Evolutionary conservation across 2,329 filamentous ascomycete genomes (phyloP).

Genomic region (Teratosphaeria gauchensis): DNA sequence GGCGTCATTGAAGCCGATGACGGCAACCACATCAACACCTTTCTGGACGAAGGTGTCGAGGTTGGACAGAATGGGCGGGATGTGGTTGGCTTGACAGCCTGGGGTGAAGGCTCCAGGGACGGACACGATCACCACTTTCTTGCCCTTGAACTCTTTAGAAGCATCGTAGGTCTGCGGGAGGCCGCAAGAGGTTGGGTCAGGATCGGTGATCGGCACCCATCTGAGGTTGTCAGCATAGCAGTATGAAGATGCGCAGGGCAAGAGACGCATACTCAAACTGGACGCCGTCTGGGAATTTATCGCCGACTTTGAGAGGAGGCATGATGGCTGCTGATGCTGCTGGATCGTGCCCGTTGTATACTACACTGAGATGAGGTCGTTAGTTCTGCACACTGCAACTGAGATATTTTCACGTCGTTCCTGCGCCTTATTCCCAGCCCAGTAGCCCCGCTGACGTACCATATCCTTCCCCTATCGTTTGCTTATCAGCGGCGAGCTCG

Average conservation of each 20-base stretch:
- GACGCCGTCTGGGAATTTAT: conserved; percentile 71
- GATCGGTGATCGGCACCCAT: conserved; percentile 71
- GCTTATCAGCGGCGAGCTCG: not conserved
- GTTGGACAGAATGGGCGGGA: conserved; percentile 71
- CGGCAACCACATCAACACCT: conserved; percentile 71
- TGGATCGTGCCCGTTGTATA: not conserved
- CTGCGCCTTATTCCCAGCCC: not conserved
- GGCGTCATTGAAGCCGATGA: conserved; percentile 71
- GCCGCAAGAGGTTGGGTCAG: conserved; percentile 64
- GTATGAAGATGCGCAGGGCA: not conserved
- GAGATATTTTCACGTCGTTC: not conserved
- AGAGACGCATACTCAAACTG: conserved; percentile 57
- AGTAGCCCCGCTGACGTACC: not conserved
- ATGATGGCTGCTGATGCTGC: conserved; percentile 30
- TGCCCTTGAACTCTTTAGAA: conserved; percentile 62
- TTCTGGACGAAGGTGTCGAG: conserved; percentile 62
- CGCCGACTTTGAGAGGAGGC: conserved; percentile 67
- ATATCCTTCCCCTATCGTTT: not conserved
- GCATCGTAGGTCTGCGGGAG: conserved; percentile 70
- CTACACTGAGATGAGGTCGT: not conserved
- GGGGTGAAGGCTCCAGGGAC: conserved; percentile 69
- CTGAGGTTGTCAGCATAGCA: conserved; percentile 17
- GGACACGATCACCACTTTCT: conserved; percentile 62
- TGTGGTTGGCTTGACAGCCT: conserved; percentile 70
- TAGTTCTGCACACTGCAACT: not conserved